phyloP scores from a whole-genome alignment of 2,329 filamentous ascomycete species.

The Xylariaceae sp. region DNA sequence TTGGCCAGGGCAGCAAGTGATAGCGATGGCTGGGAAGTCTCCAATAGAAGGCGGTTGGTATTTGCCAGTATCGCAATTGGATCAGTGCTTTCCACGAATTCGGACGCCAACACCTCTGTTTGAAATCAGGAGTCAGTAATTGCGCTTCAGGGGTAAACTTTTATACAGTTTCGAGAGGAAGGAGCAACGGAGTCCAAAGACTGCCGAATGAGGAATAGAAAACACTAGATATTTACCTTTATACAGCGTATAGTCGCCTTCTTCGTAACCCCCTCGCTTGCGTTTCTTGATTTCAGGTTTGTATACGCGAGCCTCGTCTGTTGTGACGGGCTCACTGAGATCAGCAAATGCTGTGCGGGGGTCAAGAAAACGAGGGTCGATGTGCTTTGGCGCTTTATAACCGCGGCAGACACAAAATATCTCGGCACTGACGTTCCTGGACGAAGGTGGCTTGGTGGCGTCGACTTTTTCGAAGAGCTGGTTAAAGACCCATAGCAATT shows the following conservation, averaged over 20 bases:
- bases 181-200: too few relatives aligned
- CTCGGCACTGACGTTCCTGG: conserved; percentile 94
- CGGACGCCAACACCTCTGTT: conserved; percentile 84
- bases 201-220: too few relatives aligned
- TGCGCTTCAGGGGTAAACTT: too few relatives aligned
- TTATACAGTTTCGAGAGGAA: too few relatives aligned
- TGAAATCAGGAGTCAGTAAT: too few relatives aligned
- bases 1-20: conserved; percentile 85
- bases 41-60: conserved; percentile 83
- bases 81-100: conserved; percentile 93
- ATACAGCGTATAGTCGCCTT: conserved; percentile 91
- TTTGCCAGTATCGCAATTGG: conserved; percentile 90
- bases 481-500: conserved; percentile 93
- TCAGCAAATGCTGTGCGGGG: conserved; percentile 91
- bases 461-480: conserved; percentile 95
- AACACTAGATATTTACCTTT: too few relatives aligned
- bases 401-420: conserved; percentile 98
- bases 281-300: conserved; percentile 97
- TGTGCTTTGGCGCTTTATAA: conserved; percentile 91
- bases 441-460: conserved; percentile 95
- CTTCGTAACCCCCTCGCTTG: conserved; percentile 96
- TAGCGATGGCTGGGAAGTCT: conserved; percentile 81
- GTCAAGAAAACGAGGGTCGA: conserved; percentile 93
- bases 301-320: conserved; percentile 98
- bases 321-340: conserved; percentile 81